These are phyloP conservation scores for Chaetoceros tenuissimus DNA, from an alignment of 108 stramenopile species.

Conservation along the genomic window DNA sequence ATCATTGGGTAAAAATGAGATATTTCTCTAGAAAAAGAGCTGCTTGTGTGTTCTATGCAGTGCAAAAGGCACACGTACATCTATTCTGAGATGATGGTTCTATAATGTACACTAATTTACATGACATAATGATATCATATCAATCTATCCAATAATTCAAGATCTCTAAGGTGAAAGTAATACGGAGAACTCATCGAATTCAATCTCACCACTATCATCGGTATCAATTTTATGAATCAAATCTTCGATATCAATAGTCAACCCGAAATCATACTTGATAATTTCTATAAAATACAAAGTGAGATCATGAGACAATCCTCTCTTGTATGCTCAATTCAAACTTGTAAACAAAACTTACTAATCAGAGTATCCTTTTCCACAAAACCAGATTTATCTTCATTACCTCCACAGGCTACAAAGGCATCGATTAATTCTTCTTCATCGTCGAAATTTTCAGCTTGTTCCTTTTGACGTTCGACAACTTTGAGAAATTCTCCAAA, in stretches of 20 bases:
- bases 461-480: constrained; percentile 84
- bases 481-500: constrained; percentile 90
- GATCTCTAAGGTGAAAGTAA: constrained; percentile 44
- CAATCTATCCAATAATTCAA: no score
- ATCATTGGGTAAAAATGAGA: no score
- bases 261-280: constrained; percentile 76
- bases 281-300: constrained; percentile 85
- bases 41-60: no score
- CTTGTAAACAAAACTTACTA: no score
- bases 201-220: constrained; percentile 77
- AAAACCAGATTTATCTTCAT: constrained; percentile 47
- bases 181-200: constrained; percentile 76
- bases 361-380: constrained; percentile 54
- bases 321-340: no score
- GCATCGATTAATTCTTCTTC: constrained; percentile 89
- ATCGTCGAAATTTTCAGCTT: constrained; percentile 70
- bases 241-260: constrained; percentile 81
- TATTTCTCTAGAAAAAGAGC: no score
- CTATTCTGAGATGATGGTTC: no score
- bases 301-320: no score
- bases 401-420: constrained; percentile 85
- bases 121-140: no score
- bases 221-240: constrained; percentile 71
- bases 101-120: no score
- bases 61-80: no score